Evolutionary conservation across 371 early-diverging fungal species (phyloP).

Genomic region (Apophysomyces variabilis): DNA sequence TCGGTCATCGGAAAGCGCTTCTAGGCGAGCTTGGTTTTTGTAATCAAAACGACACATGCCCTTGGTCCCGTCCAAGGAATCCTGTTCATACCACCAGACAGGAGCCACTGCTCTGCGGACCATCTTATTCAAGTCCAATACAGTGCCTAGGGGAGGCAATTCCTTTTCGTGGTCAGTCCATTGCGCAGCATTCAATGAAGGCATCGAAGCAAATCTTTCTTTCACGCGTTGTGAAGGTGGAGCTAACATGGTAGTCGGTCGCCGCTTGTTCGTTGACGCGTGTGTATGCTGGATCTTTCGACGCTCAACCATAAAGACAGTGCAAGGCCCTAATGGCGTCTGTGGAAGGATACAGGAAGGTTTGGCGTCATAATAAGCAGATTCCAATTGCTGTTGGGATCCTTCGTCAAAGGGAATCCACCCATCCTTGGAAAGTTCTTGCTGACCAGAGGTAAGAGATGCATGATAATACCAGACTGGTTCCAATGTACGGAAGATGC

Average conservation of each 20-base stretch:
- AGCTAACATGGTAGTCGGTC: conserved; percentile 12
- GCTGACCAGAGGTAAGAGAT: conserved; percentile 12
- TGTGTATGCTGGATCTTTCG: conserved; percentile 13
- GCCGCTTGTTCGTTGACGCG: conserved; percentile 4
- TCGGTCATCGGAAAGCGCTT: conserved; percentile 50
- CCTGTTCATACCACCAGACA: conserved; percentile 54
- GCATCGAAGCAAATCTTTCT: conserved; percentile 24
- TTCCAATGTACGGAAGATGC: conserved; percentile 50
- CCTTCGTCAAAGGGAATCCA: conserved; percentile 42
- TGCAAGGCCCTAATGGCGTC: conserved; percentile 27
- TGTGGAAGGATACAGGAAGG: conserved; percentile 23
- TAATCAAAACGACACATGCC: conserved; percentile 51
- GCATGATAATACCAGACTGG: conserved; percentile 44
- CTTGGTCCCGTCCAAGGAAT: conserved; percentile 41
- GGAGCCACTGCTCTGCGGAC: conserved; percentile 43
- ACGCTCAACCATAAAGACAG: conserved; percentile 19
- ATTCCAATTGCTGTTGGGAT: conserved; percentile 32
- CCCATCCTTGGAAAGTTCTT: conserved; percentile 13
- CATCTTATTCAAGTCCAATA: conserved; percentile 30
- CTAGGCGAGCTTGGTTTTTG: conserved; percentile 48
- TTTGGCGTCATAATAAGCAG: conserved; percentile 15
- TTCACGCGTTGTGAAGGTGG: conserved; percentile 1
- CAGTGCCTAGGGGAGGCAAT: background rate
- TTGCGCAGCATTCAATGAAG: conserved; percentile 16
- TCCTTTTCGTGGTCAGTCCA: background rate